Percentiles rank a stretch among this genome's conserved stretches.
phyloP scores from a whole-genome alignment of 495 filamentous ascomycete species.

The Penicillium soppii region DNA sequence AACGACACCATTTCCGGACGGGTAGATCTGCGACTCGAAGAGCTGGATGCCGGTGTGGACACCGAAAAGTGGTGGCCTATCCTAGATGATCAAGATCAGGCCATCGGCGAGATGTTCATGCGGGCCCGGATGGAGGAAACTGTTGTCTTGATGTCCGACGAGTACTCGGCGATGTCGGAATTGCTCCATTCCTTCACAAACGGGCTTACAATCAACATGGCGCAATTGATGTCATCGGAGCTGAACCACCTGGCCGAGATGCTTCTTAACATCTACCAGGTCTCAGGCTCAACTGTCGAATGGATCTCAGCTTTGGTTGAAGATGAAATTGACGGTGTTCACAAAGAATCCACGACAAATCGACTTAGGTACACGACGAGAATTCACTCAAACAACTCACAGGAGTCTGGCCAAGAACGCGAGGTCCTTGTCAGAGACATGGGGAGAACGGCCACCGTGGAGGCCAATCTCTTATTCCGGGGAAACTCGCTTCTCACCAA shows the following conservation, averaged over 20 bases:
- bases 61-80: constrained; percentile 90
- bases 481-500: constrained; percentile 96
- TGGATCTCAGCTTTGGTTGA: constrained; percentile 94
- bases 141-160: constrained; percentile 79
- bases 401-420: constrained; percentile 59
- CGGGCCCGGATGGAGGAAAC: constrained; percentile 81
- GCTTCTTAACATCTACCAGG: constrained; percentile 92
- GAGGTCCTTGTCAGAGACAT: constrained; percentile 61
- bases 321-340: constrained; percentile 92
- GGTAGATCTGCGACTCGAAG: constrained; percentile 82
- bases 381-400: constrained; percentile 77
- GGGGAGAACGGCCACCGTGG: constrained; percentile 57
- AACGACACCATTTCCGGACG: constrained; percentile 66
- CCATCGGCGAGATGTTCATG: constrained; percentile 84
- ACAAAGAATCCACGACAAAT: constrained; percentile 67
- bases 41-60: constrained; percentile 74
- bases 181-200: constrained; percentile 81
- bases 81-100: constrained; percentile 67
- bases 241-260: constrained; percentile 79
- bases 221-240: constrained; percentile 71
- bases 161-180: constrained; percentile 83
- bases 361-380: constrained; percentile 73
- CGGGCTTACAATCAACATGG: constrained; percentile 82
- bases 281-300: constrained; percentile 80
- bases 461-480: constrained; percentile 93